phyloP scores from a whole-genome alignment of 306 rosid genomes.

The Luffa aegyptiaca region DNA sequence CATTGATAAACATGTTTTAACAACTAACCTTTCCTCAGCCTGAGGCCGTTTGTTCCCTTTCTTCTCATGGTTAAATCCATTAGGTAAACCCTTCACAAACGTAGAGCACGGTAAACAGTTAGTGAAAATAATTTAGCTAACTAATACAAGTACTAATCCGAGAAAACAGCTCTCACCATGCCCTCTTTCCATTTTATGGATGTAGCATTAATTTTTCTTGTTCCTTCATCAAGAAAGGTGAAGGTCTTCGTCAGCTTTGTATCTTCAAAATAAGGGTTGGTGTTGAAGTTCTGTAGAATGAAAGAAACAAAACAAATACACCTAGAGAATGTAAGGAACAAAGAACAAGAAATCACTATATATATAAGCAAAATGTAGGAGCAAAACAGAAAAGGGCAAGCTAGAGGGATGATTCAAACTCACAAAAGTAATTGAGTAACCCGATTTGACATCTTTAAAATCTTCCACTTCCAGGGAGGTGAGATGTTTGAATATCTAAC shows the following conservation, averaged over 20 bases:
- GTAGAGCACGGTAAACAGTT: not conserved
- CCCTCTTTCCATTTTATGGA: constrained; percentile 94
- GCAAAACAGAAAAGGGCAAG: constrained; percentile 1
- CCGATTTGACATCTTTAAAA: constrained; percentile 76
- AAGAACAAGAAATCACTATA: not conserved
- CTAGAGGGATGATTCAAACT: constrained; percentile 23
- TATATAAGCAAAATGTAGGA: not conserved
- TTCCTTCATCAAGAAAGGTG: constrained; percentile 83
- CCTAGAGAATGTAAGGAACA: not conserved
- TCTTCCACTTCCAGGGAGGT: constrained; percentile 86
- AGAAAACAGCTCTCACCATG: constrained; percentile 37
- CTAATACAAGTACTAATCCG: not conserved
- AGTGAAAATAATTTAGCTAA: not conserved
- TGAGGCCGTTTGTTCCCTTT: constrained; percentile 81
- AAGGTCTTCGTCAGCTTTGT: constrained; percentile 65
- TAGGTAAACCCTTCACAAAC: constrained; percentile 50
- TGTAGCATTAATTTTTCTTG: constrained; percentile 67
- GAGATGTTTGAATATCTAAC: constrained; percentile 76
- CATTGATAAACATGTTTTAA: not conserved
- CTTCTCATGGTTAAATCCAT: constrained; percentile 67
- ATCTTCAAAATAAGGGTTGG: constrained; percentile 87
- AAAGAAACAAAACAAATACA: not conserved
- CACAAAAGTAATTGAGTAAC: constrained; percentile 70
- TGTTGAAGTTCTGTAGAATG: constrained; percentile 55
- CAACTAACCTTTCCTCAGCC: constrained; percentile 58